Conservation (phyloP, 208 protist genomes). For the Leishmania guyanensis region DNA sequence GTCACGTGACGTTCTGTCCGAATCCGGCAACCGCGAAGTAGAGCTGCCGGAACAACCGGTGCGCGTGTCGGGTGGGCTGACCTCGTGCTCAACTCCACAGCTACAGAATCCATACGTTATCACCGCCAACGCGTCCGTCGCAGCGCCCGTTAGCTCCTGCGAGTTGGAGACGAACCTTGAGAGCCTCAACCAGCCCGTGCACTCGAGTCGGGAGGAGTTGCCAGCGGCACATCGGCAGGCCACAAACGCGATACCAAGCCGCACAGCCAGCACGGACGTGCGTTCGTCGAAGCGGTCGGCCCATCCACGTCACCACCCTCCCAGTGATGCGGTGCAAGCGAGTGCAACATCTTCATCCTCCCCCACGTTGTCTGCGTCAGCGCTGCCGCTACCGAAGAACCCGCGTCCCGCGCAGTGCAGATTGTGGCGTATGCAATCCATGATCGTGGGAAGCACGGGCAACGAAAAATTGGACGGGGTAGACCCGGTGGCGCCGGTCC, state of each 20-base stretch:
- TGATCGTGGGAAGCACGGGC: background rate
- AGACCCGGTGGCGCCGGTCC: background rate
- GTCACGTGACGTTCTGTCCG: background rate
- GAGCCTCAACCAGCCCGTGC: background rate
- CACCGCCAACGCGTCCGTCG: background rate
- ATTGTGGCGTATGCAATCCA: background rate
- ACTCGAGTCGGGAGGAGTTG: background rate
- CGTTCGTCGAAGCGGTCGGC: background rate
- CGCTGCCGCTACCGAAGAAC: background rate
- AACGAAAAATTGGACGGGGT: background rate
- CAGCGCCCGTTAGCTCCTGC: background rate
- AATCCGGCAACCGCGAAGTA: slow-evolving; percentile 26
- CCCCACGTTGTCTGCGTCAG: background rate
- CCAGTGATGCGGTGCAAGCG: background rate
- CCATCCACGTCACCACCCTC: background rate
- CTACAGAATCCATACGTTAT: slow-evolving; percentile 1
- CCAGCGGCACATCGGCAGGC: background rate
- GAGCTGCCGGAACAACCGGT: slow-evolving; percentile 14
- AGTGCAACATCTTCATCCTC: background rate
- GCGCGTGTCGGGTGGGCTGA: background rate
- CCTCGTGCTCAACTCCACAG: background rate
- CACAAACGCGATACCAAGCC: background rate
- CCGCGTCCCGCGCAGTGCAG: background rate
- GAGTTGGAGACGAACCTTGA: background rate
- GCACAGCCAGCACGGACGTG: background rate